Base-by-base conservation (phyloP, 2,329 filamentous ascomycete species). In the Cladosporium sp. region DNA sequence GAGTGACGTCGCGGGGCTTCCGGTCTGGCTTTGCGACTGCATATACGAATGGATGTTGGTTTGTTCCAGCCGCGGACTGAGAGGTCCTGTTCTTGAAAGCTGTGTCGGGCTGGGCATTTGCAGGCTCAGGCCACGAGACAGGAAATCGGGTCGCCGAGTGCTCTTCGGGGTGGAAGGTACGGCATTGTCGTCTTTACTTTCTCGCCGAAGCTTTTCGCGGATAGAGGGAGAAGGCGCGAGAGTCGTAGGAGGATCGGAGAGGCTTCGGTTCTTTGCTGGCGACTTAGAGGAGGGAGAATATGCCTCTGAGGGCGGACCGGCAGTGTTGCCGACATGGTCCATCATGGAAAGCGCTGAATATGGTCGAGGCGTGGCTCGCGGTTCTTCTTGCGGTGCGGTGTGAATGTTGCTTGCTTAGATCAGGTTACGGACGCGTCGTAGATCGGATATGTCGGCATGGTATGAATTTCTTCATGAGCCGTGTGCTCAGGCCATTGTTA, bases 1-100 rank as follows among this genome's bases (percentile, higher is more conserved):
- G 7, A 97, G 79, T 41, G 95, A 87, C 48, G 91, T 95, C 20
- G 88, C 86, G 2, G 91, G 90, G 29, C 50, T 52, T 36, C 42
- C 50, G 15, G 42, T 47, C 37, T 52, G 41, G 45, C 50, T 56
- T 47, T 58, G 80, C 84, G 54, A 75, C 69, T 55, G 76, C 72
- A 60, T 52, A 51, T 60, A 59, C 22, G 43, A 52, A 44, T 51
- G 42, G 47, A 63, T 55, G 78, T 72, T 48, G 70, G 72, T 43
- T 71, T 66, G 52, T 34, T 62, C 58, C 27, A 61, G 53, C 48
- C 57, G 54, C 9, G 59, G 59, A 15, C 51, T 56, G 19, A 62
- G 52, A 3, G 59, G 58, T 32, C 41, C 51, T 18, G 19, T 24
- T 24, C 41, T 29, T 47, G 53, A 49, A n/a, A 57, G 52, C 11